Evolutionary conservation across 768 basidiomycete genomes (phyloP).

Genomic region (Russula emetica): DNA sequence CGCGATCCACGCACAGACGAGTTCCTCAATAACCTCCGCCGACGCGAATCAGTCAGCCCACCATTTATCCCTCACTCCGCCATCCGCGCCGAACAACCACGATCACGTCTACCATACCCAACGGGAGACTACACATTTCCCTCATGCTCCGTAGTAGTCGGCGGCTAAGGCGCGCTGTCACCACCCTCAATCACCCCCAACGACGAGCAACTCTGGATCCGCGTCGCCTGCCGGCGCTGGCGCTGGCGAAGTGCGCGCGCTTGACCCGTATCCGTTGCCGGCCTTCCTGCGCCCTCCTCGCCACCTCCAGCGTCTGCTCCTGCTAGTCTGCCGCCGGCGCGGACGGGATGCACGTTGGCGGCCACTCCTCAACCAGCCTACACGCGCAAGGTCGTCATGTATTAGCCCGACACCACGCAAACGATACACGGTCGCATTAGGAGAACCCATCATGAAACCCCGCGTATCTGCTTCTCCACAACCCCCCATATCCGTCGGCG

Average conservation of each 20-base stretch:
- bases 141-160: constrained; percentile 40
- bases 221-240: not conserved
- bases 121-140: constrained; percentile 79
- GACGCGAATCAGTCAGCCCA: constrained; percentile 53
- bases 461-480: constrained; percentile 27
- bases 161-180: constrained; percentile 43
- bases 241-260: constrained; percentile 20
- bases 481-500: constrained; percentile 27
- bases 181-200: constrained; percentile 51
- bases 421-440: constrained; percentile 81
- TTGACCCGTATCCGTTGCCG: constrained; percentile 48
- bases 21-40: constrained; percentile 36
- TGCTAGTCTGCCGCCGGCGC: constrained; percentile 23
- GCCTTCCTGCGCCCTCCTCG: constrained; percentile 36
- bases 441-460: constrained; percentile 55
- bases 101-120: constrained; percentile 72
- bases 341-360: not conserved
- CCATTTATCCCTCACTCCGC: constrained; percentile 49
- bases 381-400: constrained; percentile 51
- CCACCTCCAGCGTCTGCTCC: constrained; percentile 21
- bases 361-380: constrained; percentile 41
- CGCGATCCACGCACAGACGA: constrained; percentile 36
- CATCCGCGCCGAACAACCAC: constrained; percentile 36
- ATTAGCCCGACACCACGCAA: constrained; percentile 68
- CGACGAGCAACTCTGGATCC: constrained; percentile 32